phyloP scores from a whole-genome alignment of 1,139 yeast species.

The Kodamaea fungicola region DNA sequence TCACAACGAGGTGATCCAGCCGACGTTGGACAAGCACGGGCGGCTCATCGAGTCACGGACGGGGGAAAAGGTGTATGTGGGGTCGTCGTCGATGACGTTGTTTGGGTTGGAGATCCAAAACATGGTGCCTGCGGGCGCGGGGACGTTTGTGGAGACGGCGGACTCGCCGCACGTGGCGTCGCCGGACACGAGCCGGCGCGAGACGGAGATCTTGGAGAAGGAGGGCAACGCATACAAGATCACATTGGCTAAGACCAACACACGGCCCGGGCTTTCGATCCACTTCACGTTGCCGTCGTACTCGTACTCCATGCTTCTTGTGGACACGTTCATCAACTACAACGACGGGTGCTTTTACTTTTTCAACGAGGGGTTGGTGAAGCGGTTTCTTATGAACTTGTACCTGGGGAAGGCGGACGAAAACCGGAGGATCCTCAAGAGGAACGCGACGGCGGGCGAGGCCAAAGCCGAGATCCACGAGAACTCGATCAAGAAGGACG shows the following conservation, averaged over 20 bases:
- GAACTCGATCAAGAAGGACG: constrained; percentile 39
- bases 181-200: constrained; percentile 23
- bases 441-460: constrained; percentile 29
- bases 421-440: constrained; percentile 36
- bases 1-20: constrained; percentile 50
- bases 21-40: constrained; percentile 67
- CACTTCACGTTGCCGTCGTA: constrained; percentile 73
- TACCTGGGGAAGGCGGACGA: constrained; percentile 48
- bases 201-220: constrained; percentile 53
- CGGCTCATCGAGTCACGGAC: constrained; percentile 68
- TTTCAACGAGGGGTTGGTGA: constrained; percentile 76
- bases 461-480: constrained; percentile 35
- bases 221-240: constrained; percentile 75
- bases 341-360: constrained; percentile 86
- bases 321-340: constrained; percentile 73
- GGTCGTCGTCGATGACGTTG: constrained; percentile 77
- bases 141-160: constrained; percentile 5
- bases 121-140: constrained; percentile 38
- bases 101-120: constrained; percentile 75
- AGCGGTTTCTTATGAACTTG: constrained; percentile 58
- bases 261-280: constrained; percentile 64
- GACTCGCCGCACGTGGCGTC: constrained; percentile 10
- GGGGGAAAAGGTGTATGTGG: constrained; percentile 72
- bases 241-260: constrained; percentile 63
- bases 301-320: constrained; percentile 69